phyloP scores from a whole-genome alignment of 1,284 basidiomycete species.

The Cryptococcus depauperatus region DNA sequence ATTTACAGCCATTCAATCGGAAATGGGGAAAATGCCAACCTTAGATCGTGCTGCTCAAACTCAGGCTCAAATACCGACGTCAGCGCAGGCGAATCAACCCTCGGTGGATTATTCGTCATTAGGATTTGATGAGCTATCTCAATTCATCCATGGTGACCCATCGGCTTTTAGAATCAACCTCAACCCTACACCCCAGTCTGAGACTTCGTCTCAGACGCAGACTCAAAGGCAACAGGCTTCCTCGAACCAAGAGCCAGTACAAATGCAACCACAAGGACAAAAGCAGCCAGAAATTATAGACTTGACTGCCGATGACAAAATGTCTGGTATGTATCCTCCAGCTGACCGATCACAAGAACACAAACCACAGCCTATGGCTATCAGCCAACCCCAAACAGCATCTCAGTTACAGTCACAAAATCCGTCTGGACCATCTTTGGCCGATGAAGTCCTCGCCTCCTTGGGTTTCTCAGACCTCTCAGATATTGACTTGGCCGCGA shows the following conservation, averaged over 20 bases:
- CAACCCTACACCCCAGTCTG: not conserved
- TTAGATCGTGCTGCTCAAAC: not conserved
- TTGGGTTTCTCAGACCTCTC: slow-evolving; percentile 1
- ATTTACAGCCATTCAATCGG: not conserved
- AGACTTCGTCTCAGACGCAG: not conserved
- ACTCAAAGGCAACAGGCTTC: not conserved
- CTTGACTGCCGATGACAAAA: not conserved
- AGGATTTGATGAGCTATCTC: slow-evolving; percentile 19
- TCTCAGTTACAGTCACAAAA: not conserved
- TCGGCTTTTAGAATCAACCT: slow-evolving; percentile 1
- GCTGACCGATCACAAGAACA: not conserved
- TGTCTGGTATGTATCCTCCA: not conserved
- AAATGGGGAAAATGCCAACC: not conserved
- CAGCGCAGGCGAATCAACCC: no score
- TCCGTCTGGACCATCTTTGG: not conserved
- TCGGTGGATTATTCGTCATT: slow-evolving; percentile 12
- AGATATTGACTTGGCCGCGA: not conserved
- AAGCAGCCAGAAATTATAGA: not conserved
- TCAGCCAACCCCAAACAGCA: not conserved
- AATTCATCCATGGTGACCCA: slow-evolving; percentile 13
- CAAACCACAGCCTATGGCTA: not conserved
- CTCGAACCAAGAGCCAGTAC: not conserved
- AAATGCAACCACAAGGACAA: not conserved
- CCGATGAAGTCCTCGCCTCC: slow-evolving; percentile 6
- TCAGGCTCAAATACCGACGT: not conserved